Evolutionary conservation across 176 grass and related monocot species (phyloP).

Genomic region (Cocos nucifera): DNA sequence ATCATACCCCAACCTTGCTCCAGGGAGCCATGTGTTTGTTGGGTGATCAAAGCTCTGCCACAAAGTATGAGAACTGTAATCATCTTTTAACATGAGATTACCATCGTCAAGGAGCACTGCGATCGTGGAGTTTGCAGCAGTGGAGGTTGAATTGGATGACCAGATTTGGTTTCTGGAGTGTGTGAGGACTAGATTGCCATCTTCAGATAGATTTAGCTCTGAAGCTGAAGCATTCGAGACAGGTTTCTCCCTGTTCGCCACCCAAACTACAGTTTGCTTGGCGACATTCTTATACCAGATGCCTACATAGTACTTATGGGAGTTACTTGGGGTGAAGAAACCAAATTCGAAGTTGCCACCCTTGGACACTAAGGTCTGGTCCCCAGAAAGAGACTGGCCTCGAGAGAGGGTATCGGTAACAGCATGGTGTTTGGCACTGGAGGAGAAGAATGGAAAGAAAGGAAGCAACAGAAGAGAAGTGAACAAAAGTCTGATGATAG

Average conservation of each 20-base stretch:
- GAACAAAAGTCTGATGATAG: too few species aligned
- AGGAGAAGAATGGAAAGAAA: too few species aligned
- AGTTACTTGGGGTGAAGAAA: conserved; percentile 42
- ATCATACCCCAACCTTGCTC: conserved; percentile 44
- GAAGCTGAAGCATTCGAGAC: conserved; percentile 24
- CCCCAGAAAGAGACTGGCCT: conserved; percentile 36
- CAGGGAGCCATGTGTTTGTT: conserved; percentile 58
- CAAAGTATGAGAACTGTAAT: background rate
- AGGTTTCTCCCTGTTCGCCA: conserved; percentile 47
- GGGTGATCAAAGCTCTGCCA: conserved; percentile 82
- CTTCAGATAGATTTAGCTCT: conserved; percentile 21
- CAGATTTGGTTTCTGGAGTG: conserved; percentile 21
- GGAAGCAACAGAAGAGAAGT: too few species aligned
- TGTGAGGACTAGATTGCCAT: conserved; percentile 33
- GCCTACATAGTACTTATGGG: conserved; percentile 38
- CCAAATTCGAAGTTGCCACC: conserved; percentile 55
- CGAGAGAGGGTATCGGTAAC: conserved; percentile 27
- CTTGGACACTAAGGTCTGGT: conserved; percentile 40
- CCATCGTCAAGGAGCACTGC: conserved; percentile 47
- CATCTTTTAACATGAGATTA: conserved; percentile 42
- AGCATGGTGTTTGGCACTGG: background rate
- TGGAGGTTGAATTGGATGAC: conserved; percentile 36
- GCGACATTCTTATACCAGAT: conserved; percentile 33
- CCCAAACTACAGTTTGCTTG: conserved; percentile 37
- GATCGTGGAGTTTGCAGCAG: conserved; percentile 19